Conservation (phyloP, 345 rosid genomes). For the Populus pruinosa region DNA sequence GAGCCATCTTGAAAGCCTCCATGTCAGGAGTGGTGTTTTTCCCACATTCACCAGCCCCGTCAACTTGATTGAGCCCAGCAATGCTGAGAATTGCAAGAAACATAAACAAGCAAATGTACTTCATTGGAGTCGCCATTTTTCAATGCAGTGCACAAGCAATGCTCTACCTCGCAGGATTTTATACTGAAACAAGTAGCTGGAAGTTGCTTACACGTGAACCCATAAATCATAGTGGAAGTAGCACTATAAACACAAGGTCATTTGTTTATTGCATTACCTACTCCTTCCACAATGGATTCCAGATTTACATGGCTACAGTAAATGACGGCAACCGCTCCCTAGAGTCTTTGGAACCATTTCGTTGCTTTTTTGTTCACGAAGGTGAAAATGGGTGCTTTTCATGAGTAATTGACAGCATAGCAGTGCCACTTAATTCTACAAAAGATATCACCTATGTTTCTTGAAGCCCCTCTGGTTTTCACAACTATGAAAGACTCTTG, state of each 20-base stretch:
- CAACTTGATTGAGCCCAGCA: constrained; percentile 32
- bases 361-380: constrained; percentile 17
- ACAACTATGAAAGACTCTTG: background rate
- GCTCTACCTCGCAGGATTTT: constrained; percentile 28
- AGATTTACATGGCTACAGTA: constrained; percentile 19
- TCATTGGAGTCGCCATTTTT: constrained; percentile 43
- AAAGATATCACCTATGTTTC: background rate
- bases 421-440: background rate
- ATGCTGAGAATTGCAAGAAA: constrained; percentile 38
- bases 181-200: constrained; percentile 32
- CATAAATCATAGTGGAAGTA: constrained; percentile 48
- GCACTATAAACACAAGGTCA: constrained; percentile 42
- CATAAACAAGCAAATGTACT: constrained; percentile 33
- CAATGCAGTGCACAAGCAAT: constrained; percentile 23
- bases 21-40: constrained; percentile 57
- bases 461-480: background rate
- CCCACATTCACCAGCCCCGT: constrained; percentile 85
- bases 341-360: constrained; percentile 28
- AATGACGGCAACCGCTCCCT: constrained; percentile 25
- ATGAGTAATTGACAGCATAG: constrained; percentile 33
- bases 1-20: constrained; percentile 81
- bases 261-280: constrained; percentile 47
- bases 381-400: constrained; percentile 15
- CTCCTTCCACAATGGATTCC: constrained; percentile 19
- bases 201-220: constrained; percentile 28